A percentile compares a stretch with the other conserved stretches of the same genome.
Conservation (phyloP, 371 early-diverging fungal species). For the Encephalitozoon romaleae region DNA sequence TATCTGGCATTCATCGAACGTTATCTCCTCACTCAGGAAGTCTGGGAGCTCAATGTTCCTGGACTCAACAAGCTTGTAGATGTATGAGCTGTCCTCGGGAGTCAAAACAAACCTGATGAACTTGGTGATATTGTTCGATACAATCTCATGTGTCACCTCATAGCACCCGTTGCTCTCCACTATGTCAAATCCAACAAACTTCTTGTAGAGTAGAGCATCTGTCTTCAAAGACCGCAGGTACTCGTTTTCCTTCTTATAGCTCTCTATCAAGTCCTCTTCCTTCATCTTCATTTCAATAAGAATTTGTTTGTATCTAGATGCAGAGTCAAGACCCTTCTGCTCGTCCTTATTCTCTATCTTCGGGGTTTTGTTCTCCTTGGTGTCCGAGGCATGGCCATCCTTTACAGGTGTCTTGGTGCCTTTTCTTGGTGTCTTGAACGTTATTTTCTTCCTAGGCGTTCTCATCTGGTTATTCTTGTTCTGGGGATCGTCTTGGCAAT, state of each 20-base stretch:
- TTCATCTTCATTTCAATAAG: slow-evolving; percentile 17
- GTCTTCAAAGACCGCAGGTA: slow-evolving; percentile 34
- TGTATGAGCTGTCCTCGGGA: slow-evolving; percentile 22
- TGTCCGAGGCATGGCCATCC: not conserved
- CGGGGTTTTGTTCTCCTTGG: not conserved
- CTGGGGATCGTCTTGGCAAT: not conserved
- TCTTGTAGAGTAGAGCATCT: slow-evolving; percentile 22
- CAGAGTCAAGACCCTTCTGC: not conserved
- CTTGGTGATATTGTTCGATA: not conserved
- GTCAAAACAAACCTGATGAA: slow-evolving; percentile 34
- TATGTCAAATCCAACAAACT: slow-evolving; percentile 44
- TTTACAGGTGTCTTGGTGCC: slow-evolving; percentile 3
- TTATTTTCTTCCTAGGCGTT: slow-evolving; percentile 32
- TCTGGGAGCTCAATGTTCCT: slow-evolving; percentile 39
- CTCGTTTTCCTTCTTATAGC: slow-evolving; percentile 38
- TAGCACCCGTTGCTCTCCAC: slow-evolving; percentile 13
- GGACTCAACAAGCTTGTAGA: slow-evolving; percentile 32
- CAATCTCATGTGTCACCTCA: slow-evolving; percentile 12
- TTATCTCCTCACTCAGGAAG: slow-evolving; percentile 42
- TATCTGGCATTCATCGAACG: slow-evolving; percentile 44
- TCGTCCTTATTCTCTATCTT: not conserved
- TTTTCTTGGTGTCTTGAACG: slow-evolving; percentile 37
- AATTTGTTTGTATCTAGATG: slow-evolving; percentile 8
- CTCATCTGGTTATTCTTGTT: slow-evolving; percentile 14
- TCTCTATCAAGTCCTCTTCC: slow-evolving; percentile 34